A percentile compares a stretch with the other conserved stretches of the same genome.
These are phyloP conservation scores for Pseudonitzschia pungens DNA, from an alignment of 108 stramenopile species.

Conservation along the genomic window DNA sequence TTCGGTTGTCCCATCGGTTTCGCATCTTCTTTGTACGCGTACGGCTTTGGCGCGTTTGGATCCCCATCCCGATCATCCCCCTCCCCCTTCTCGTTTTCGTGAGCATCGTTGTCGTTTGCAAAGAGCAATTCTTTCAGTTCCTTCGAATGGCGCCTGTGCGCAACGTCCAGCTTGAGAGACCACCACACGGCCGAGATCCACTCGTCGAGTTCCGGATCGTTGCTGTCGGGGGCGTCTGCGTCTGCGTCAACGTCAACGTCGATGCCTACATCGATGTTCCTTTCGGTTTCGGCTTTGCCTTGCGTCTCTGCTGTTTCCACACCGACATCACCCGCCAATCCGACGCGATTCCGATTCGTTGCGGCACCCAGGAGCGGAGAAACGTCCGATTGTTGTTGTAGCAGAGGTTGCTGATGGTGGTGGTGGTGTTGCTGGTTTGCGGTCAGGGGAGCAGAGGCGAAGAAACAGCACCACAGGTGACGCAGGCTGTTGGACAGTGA, in stretches of 20 bases:
- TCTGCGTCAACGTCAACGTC: neutral
- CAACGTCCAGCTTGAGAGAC: neutral
- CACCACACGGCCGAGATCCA: slow-evolving; percentile 6
- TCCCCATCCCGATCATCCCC: no score
- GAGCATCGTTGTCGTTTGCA: neutral
- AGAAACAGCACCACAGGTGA: neutral
- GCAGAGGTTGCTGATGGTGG: neutral
- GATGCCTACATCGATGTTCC: neutral
- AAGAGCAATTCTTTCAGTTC: neutral
- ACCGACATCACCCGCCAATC: no score
- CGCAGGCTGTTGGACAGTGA: neutral
- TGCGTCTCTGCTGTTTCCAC: neutral
- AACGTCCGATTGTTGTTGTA: neutral
- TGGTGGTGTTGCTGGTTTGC: neutral
- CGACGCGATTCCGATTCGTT: no score
- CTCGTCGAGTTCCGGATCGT: no score
- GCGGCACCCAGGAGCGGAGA: no score
- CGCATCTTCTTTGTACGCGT: neutral
- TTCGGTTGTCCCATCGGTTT: neutral
- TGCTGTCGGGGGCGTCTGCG: no score
- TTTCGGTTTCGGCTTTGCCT: neutral
- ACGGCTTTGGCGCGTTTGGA: no score
- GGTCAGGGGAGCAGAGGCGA: neutral
- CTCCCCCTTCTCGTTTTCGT: neutral
- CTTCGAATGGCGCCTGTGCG: neutral